These are phyloP conservation scores for Arabidopsis thaliana DNA, from an alignment of 345 rosid genomes.

Conservation along the genomic window DNA sequence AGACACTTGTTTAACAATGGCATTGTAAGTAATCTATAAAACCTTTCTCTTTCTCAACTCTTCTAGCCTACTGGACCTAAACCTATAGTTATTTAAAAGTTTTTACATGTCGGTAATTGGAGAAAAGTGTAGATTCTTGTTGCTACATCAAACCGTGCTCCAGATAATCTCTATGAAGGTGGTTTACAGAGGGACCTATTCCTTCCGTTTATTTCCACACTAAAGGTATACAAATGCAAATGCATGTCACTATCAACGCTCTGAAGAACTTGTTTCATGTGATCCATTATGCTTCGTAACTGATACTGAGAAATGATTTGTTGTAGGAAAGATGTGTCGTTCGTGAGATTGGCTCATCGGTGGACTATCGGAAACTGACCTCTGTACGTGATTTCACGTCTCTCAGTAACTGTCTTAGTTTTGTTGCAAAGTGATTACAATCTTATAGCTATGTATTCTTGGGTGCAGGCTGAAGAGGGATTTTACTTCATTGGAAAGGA, in stretches of 20 bases:
- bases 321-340: slow-evolving; percentile 86
- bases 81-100: slow-evolving; percentile 23
- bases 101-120: slow-evolving; percentile 34
- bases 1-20: slow-evolving; percentile 84
- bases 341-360: slow-evolving; percentile 89
- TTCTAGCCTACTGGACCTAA: slow-evolving; percentile 24
- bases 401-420: background rate
- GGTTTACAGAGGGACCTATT: slow-evolving; percentile 97
- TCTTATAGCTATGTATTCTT: slow-evolving; percentile 35
- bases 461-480: slow-evolving; percentile 80
- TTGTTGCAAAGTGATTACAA: background rate
- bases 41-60: background rate
- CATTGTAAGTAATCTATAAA: slow-evolving; percentile 61
- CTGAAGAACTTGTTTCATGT: background rate
- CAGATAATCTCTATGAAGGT: slow-evolving; percentile 89
- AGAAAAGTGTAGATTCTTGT: slow-evolving; percentile 77
- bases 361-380: slow-evolving; percentile 87
- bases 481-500: slow-evolving; percentile 83
- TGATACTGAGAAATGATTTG: slow-evolving; percentile 29
- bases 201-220: slow-evolving; percentile 79
- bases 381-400: slow-evolving; percentile 54
- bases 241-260: background rate
- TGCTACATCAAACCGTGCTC: slow-evolving; percentile 95
- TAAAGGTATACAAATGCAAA: slow-evolving; percentile 61
- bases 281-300: slow-evolving; percentile 9